phyloP scores from a whole-genome alignment of 805 yeast species.

The Zygotorulaspora florentina region DNA sequence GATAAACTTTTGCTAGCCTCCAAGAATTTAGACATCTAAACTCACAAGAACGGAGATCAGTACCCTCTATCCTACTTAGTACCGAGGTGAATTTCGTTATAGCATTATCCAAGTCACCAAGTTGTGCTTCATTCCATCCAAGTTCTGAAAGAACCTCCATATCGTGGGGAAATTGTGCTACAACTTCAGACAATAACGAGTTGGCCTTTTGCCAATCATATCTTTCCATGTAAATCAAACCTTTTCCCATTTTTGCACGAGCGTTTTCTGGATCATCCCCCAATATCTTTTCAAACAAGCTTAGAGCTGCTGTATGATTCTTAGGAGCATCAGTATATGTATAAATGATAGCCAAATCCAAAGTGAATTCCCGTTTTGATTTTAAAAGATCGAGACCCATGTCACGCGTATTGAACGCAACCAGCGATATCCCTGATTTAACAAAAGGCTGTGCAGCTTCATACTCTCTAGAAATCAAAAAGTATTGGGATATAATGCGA shows the following conservation, averaged over 20 bases:
- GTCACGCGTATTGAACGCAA: constrained; percentile 45
- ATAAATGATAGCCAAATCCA: constrained; percentile 68
- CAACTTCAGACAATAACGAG: constrained; percentile 47
- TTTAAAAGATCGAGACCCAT: constrained; percentile 47
- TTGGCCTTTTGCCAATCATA: constrained; percentile 54
- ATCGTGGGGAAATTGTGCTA: constrained; percentile 47
- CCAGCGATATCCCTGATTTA: constrained; percentile 52
- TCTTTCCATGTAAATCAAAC: constrained; percentile 67
- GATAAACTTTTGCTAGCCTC: constrained; percentile 67
- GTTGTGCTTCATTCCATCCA: constrained; percentile 70
- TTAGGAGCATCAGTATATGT: constrained; percentile 89
- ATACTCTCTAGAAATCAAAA: constrained; percentile 58
- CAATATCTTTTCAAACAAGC: constrained; percentile 62
- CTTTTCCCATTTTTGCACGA: constrained; percentile 76
- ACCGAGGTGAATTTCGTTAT: constrained; percentile 32
- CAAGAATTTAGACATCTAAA: constrained; percentile 59
- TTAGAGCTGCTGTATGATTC: constrained; percentile 69
- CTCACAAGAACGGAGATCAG: constrained; percentile 50
- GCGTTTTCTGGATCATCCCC: constrained; percentile 42
- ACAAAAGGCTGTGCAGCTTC: constrained; percentile 57
- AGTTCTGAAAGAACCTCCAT: constrained; percentile 60
- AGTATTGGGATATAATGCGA: constrained; percentile 60
- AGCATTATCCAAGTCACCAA: constrained; percentile 47
- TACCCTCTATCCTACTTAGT: constrained; percentile 41
- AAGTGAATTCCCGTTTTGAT: constrained; percentile 55